Conservation (phyloP, 768 basidiomycete genomes). For the Epithele typhae region DNA sequence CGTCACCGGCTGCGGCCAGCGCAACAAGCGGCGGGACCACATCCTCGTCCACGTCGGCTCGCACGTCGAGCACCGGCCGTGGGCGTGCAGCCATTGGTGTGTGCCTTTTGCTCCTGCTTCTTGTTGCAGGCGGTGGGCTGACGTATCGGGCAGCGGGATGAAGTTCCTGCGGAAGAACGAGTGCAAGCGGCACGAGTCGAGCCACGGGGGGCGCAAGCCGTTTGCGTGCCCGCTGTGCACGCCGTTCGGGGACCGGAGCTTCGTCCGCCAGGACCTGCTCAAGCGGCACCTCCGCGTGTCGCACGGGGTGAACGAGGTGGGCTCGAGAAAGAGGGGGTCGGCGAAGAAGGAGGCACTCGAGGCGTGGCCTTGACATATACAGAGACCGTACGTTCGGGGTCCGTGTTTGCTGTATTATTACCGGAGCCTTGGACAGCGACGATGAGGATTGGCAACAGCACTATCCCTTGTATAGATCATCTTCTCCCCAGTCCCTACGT, state of each 20-base stretch:
- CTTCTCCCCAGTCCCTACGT: no score
- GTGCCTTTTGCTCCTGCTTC: conserved; percentile 18
- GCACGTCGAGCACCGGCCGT: conserved; percentile 66
- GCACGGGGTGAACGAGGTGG: conserved; percentile 37
- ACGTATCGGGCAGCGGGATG: conserved; percentile 47
- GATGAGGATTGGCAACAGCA: no score
- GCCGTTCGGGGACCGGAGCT: conserved; percentile 38
- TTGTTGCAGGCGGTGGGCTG: conserved; percentile 1
- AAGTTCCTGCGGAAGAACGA: conserved; percentile 73
- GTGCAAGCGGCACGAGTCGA: conserved; percentile 70
- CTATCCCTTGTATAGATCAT: no score
- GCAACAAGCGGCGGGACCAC: conserved; percentile 70
- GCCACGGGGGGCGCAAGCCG: conserved; percentile 56
- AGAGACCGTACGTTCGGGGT: no score
- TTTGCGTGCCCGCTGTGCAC: conserved; percentile 55
- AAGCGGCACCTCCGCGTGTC: conserved; percentile 59
- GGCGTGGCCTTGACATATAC: conserved; percentile 15
- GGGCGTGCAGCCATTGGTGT: conserved; percentile 61
- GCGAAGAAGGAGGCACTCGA: conserved; percentile 13
- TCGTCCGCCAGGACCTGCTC: conserved; percentile 65
- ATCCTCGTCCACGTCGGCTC: conserved; percentile 72
- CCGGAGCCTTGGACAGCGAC: no score
- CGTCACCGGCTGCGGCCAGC: conserved; percentile 58
- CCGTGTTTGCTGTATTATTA: no score
- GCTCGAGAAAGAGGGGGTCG: conserved; percentile 26